These are phyloP conservation scores for Blechomonas ayalai DNA, from an alignment of 208 protist species.

Conservation along the genomic window DNA sequence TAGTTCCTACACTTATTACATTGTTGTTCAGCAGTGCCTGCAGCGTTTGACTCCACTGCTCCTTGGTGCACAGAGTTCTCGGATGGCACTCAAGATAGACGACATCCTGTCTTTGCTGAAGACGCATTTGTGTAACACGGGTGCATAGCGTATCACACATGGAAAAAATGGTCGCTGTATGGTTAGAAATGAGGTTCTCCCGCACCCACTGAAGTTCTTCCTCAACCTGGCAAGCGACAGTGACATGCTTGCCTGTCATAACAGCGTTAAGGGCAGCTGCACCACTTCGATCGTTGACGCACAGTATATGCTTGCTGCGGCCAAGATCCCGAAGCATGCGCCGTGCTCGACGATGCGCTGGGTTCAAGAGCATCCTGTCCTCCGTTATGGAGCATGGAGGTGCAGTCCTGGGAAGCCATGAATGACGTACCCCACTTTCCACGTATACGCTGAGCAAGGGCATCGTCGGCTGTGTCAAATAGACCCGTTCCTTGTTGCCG, in stretches of 20 bases:
- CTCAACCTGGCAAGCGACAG: conserved; percentile 39
- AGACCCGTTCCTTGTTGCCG: conserved; percentile 32
- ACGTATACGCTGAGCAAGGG: conserved; percentile 40
- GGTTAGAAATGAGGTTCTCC: conserved; percentile 69
- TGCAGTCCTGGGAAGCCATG: conserved; percentile 33
- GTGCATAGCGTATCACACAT: conserved; percentile 42
- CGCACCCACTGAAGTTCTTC: conserved; percentile 37
- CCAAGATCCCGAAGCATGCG: conserved; percentile 59
- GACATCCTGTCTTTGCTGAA: conserved; percentile 39
- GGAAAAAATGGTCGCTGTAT: conserved; percentile 45
- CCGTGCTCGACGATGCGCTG: conserved; percentile 56
- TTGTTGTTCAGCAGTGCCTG: conserved; percentile 21
- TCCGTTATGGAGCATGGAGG: conserved; percentile 11
- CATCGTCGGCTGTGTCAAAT: conserved; percentile 39
- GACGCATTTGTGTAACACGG: conserved; percentile 24
- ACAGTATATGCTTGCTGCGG: conserved; percentile 59
- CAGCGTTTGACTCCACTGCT: conserved; percentile 54
- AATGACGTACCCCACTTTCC: conserved; percentile 60
- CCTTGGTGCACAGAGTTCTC: conserved; percentile 21
- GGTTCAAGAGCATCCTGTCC: conserved; percentile 53
- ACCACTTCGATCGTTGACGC: conserved; percentile 69
- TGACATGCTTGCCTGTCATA: conserved; percentile 71
- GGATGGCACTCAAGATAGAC: conserved; percentile 69
- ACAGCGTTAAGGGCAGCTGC: conserved; percentile 62
- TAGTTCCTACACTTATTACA: conserved; percentile 49